phyloP scores from a whole-genome alignment of 2,329 filamentous ascomycete species.

The Sporothrix humicola region DNA sequence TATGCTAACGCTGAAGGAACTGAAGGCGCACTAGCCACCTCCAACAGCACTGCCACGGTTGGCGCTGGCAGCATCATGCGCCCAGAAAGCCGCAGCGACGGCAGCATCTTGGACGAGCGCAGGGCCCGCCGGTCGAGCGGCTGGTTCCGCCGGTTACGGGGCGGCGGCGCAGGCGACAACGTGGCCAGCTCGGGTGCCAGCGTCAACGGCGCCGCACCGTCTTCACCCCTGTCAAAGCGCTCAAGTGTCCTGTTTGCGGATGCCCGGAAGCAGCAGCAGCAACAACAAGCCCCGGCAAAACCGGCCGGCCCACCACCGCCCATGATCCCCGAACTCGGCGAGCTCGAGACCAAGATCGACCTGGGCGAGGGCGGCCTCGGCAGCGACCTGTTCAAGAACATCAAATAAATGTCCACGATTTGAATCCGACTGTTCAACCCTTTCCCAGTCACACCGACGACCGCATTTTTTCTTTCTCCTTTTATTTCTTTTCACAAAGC shows the following conservation, averaged over 20 bases:
- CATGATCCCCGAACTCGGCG: constrained; percentile 64
- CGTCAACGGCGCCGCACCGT: constrained; percentile 35
- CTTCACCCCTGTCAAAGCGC: constrained; percentile 46
- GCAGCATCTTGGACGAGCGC: constrained; percentile 57
- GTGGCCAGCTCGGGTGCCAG: constrained; percentile 37
- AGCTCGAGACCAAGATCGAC: constrained; percentile 57
- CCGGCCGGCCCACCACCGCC: constrained; percentile 56
- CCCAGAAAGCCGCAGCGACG: constrained; percentile 58
- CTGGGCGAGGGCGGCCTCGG: constrained; percentile 54
- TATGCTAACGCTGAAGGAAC: constrained; percentile 56
- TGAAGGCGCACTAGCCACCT: constrained; percentile 43
- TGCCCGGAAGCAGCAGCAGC: constrained; percentile 39
- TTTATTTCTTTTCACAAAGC: background rate
- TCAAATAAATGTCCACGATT: constrained; percentile 44
- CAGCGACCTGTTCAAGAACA: constrained; percentile 63
- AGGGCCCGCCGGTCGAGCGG: constrained; percentile 63
- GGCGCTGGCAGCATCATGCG: constrained; percentile 45
- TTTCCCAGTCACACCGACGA: background rate
- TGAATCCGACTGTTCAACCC: background rate
- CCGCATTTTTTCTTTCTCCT: background rate
- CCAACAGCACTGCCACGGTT: constrained; percentile 1
- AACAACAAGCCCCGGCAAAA: constrained; percentile 42
- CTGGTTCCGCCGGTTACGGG: constrained; percentile 63
- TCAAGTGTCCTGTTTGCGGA: constrained; percentile 53
- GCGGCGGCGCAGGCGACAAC: constrained; percentile 37